Evolutionary conservation across 306 rosid species (phyloP).

Genomic region (Coriaria nepalensis): DNA sequence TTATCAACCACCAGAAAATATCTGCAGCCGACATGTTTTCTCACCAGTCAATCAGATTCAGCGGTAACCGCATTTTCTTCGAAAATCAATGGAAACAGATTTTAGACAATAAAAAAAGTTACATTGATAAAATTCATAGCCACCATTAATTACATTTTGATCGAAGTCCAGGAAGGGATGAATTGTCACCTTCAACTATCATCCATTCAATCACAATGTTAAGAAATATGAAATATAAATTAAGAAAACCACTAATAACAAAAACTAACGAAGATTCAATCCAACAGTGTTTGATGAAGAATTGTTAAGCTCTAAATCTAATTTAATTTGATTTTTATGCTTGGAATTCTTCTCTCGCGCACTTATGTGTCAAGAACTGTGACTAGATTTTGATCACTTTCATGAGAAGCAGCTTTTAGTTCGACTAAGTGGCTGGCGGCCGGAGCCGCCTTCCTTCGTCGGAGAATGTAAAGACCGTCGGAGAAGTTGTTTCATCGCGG

Average conservation of each 20-base stretch:
- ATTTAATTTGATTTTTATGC: too few relatives aligned
- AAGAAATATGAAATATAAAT: too few relatives aligned
- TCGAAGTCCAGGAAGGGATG: slow-evolving; percentile 31
- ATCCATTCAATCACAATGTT: slow-evolving; percentile 23
- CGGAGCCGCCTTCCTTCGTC: slow-evolving; percentile 9
- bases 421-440: slow-evolving; percentile 28
- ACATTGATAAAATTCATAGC: too few relatives aligned
- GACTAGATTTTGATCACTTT: slow-evolving; percentile 9
- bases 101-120: too few relatives aligned
- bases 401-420: slow-evolving; percentile 37
- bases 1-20: too few relatives aligned
- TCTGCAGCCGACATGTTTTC: too few relatives aligned
- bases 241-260: too few relatives aligned
- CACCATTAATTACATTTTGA: slow-evolving; percentile 5
- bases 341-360: not conserved
- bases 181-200: slow-evolving; percentile 15
- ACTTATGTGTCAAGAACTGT: not conserved
- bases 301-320: not conserved
- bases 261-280: not conserved
- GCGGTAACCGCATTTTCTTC: too few relatives aligned
- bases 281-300: slow-evolving; percentile 4
- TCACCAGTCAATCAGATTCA: too few relatives aligned
- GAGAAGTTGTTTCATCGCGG: slow-evolving; percentile 48
- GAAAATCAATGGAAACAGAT: too few relatives aligned
- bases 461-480: slow-evolving; percentile 43